Conservation (phyloP, 192 early-diverging fungal species). For the Coemansia sp. region DNA sequence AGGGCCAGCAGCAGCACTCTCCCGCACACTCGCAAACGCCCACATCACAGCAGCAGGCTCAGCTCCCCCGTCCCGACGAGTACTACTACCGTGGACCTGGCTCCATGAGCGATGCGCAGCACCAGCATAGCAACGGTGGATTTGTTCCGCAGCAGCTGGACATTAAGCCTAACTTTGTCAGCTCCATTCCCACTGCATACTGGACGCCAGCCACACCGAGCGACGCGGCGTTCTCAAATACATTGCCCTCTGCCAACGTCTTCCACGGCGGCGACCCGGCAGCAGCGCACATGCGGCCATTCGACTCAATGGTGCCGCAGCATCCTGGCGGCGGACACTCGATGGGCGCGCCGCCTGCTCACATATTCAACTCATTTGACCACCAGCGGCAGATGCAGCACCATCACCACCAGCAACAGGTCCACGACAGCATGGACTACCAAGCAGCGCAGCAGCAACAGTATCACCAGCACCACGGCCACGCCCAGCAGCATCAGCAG, state of each 20-base stretch:
- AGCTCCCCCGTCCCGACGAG: conserved; percentile 34
- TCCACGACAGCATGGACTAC: conserved; percentile 25
- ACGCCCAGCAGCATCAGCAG: conserved; percentile 23
- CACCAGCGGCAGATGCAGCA: conserved; percentile 32
- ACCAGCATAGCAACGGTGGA: conserved; percentile 34
- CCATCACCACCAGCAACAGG: conserved; percentile 20
- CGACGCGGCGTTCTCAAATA: conserved; percentile 53
- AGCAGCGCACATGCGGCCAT: conserved; percentile 42
- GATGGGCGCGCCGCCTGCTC: conserved; percentile 34
- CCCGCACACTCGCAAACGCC: conserved; percentile 28
- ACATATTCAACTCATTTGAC: conserved; percentile 50
- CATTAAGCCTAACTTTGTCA: conserved; percentile 51
- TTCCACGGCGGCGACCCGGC: conserved; percentile 47
- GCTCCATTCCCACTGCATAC: conserved; percentile 27
- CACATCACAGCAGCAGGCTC: conserved; percentile 35
- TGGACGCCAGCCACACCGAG: conserved; percentile 56
- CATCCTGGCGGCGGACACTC: conserved; percentile 33
- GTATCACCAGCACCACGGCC: conserved; percentile 40
- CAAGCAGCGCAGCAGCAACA: conserved; percentile 24
- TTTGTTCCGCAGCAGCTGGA: conserved; percentile 55
- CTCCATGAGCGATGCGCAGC: conserved; percentile 27
- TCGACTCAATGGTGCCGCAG: conserved; percentile 45
- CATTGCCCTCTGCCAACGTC: conserved; percentile 45
- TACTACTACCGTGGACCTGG: conserved; percentile 35
- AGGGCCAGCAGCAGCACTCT: conserved; percentile 31